Evolutionary conservation across 768 basidiomycete species (phyloP), one percentile per base, ranked within the genome.

Genomic region (Rhizopogon sp.): DNA sequence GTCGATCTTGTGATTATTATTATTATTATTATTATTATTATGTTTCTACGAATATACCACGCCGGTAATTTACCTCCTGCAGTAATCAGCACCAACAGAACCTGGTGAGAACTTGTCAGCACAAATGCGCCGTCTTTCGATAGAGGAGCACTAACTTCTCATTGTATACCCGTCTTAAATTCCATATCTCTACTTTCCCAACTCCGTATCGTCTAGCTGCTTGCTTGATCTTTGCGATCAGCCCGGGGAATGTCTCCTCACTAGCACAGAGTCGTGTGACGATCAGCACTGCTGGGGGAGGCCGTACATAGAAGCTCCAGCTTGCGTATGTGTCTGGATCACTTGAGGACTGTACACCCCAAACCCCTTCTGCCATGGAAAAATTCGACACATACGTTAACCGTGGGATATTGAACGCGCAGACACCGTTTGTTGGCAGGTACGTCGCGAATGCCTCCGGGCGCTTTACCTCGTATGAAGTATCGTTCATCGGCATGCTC

Each of bases 121-220:
- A 22, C 33, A 9, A 2, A 7, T 37, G 14, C 33, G 20, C 20
- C 9, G 8, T 11, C 14, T 20, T 46, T 47, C 7, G 10, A 8
- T 14, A 22, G 47, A 49, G 5, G 43, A 43, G 14, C 47, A 53
- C 70, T 53, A 37, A 78, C 79, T 73, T 77, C 60, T 83, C 81
- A 51, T 82, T 81, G 47, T 73, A 71, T 31, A 72, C 43, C 81
- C 81, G 82, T 6, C 68, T 63, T 11, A 80, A 53, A 58, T 77
- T 77, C 76, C 80, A 83, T 6, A 77, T 62, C 57, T 82, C 82
- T 25, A 83, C 62, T 37, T 54, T 70, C 16, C 65, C 60, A 52
- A 78, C 62, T 3, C 68, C 68, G 53, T 68, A 57, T 37, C 68
- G 62, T 41, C 55, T 61, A 20, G 79, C 79, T 13, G 67, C 61